Conservation (phyloP, 441 rosid genomes). For the Francoa sonchifolia region DNA sequence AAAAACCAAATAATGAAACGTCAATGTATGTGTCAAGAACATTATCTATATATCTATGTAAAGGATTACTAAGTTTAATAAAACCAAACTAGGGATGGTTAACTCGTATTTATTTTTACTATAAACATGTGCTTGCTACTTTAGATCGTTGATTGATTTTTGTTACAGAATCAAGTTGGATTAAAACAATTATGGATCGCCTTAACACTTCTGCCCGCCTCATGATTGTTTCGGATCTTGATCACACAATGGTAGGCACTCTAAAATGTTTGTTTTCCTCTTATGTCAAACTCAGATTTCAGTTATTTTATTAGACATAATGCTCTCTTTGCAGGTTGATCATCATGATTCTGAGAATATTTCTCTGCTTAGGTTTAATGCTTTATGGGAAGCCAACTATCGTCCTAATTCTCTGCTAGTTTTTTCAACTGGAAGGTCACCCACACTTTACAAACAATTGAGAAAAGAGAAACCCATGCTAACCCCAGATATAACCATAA, state of each 20-base stretch:
- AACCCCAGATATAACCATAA: slow-evolving; percentile 77
- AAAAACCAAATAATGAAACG: too few species aligned
- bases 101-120: too few species aligned
- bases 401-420: slow-evolving; percentile 81
- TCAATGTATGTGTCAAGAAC: too few species aligned
- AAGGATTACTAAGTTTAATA: too few species aligned
- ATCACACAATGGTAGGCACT: slow-evolving; percentile 64
- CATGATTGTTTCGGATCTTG: slow-evolving; percentile 92
- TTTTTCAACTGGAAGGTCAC: slow-evolving; percentile 92
- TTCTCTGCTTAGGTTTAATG: slow-evolving; percentile 76
- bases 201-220: slow-evolving; percentile 47
- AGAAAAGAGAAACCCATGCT: slow-evolving; percentile 82
- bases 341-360: slow-evolving; percentile 83
- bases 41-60: too few species aligned
- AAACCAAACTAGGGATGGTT: too few species aligned
- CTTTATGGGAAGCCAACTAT: slow-evolving; percentile 70
- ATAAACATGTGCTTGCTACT: too few species aligned
- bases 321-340: slow-evolving; percentile 50
- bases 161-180: not conserved
- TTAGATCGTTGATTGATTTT: too few species aligned
- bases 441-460: slow-evolving; percentile 61
- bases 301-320: slow-evolving; percentile 10
- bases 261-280: slow-evolving; percentile 3
- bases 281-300: not conserved
- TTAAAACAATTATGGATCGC: slow-evolving; percentile 38